Evolutionary conservation across 148 eudicot species (phyloP).

Genomic region (Linanthus parryae): DNA sequence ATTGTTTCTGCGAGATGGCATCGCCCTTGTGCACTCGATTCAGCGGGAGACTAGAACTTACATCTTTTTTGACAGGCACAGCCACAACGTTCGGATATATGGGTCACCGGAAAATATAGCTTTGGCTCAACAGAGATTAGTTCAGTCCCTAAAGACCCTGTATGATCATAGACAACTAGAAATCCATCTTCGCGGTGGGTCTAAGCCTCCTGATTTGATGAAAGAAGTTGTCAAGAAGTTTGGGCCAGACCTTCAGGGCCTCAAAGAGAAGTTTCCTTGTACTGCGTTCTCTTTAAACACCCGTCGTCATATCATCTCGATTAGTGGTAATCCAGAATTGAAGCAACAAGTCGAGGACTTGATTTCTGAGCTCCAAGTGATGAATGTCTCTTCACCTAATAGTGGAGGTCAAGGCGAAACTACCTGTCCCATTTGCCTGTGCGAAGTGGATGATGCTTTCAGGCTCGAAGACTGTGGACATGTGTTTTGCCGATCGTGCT

Average conservation of each 20-base stretch:
- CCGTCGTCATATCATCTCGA: conserved; percentile 57
- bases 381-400: conserved; percentile 19
- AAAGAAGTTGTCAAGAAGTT: conserved; percentile 76
- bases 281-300: conserved; percentile 51
- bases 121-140: conserved; percentile 42
- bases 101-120: conserved; percentile 46
- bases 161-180: conserved; percentile 57
- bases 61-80: conserved; percentile 57
- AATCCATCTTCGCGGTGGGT: conserved; percentile 64
- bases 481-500: conserved; percentile 59
- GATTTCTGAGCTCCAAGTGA: conserved; percentile 44
- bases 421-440: conserved; percentile 74
- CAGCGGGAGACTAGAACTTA: conserved; percentile 65
- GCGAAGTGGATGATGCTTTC: conserved; percentile 69
- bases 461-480: conserved; percentile 65
- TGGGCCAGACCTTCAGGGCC: conserved; percentile 71
- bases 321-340: conserved; percentile 47
- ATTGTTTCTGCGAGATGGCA: conserved; percentile 63
- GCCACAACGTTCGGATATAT: conserved; percentile 45
- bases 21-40: conserved; percentile 43
- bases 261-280: conserved; percentile 59
- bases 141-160: conserved; percentile 47
- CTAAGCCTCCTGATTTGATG: conserved; percentile 66
- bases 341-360: conserved; percentile 64
- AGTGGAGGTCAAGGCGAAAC: conserved; percentile 17